These are phyloP conservation scores for Pseudonitzschia pungens DNA, from an alignment of 108 stramenopile genomes.

Conservation along the genomic window DNA sequence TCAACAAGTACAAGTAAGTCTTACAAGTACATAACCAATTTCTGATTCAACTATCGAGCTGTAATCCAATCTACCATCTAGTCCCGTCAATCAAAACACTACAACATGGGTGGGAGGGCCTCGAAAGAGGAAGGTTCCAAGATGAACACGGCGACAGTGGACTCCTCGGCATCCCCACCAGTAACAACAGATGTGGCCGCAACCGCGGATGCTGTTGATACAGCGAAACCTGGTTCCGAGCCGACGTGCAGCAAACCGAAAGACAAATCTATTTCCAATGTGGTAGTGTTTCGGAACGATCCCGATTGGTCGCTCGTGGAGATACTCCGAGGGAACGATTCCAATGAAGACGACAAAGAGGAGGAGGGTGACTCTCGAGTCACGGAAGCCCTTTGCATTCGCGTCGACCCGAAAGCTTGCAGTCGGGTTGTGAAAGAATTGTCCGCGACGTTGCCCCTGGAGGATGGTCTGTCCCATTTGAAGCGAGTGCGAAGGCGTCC, in stretches of 20 bases:
- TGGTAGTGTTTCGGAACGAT: conserved; percentile 1
- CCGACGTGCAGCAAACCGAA: background rate
- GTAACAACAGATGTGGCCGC: too few species aligned
- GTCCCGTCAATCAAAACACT: too few species aligned
- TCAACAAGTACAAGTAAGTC: too few species aligned
- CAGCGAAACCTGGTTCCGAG: background rate
- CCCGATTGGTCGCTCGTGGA: conserved; percentile 1
- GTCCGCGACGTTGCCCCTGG: conserved; percentile 21
- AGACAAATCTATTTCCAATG: background rate
- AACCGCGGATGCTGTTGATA: too few species aligned
- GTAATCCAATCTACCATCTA: too few species aligned
- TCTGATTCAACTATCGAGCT: too few species aligned
- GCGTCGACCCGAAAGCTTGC: conserved; percentile 40
- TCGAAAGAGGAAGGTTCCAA: too few species aligned
- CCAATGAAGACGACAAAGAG: conserved; percentile 1
- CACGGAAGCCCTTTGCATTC: conserved; percentile 24
- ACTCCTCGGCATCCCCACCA: too few species aligned
- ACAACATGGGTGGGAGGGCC: too few species aligned
- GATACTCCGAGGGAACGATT: background rate
- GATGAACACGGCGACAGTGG: too few species aligned
- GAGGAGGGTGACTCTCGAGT: background rate
- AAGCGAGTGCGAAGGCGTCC: conserved; percentile 40
- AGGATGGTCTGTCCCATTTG: conserved; percentile 37
- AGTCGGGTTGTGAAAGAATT: conserved; percentile 40
- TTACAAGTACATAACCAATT: too few species aligned